Evolutionary conservation across 2,329 filamentous ascomycete genomes (phyloP).

Genomic region (Neofusicoccum ribis): DNA sequence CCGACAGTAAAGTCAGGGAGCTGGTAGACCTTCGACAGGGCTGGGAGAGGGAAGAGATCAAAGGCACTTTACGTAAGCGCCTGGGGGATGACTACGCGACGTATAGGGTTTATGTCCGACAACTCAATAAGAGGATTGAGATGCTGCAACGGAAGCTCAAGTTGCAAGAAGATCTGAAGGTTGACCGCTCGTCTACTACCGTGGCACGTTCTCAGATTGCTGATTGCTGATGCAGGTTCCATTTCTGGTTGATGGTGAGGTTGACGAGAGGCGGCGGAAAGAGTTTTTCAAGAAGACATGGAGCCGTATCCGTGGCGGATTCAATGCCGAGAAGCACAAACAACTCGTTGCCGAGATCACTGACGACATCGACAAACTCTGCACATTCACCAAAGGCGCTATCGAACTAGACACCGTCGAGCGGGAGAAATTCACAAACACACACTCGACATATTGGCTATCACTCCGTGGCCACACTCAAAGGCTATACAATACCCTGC

Average conservation of each 20-base stretch:
- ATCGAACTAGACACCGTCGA: slow-evolving; percentile 18
- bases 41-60: neutral
- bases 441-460: slow-evolving; percentile 20
- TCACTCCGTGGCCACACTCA: slow-evolving; percentile 21
- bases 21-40: slow-evolving; percentile 14
- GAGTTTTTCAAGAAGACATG: slow-evolving; percentile 22
- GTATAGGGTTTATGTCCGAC: slow-evolving; percentile 1
- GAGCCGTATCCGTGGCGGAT: slow-evolving; percentile 20
- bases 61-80: neutral
- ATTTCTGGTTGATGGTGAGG: slow-evolving; percentile 11
- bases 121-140: slow-evolving; percentile 15
- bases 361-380: slow-evolving; percentile 22
- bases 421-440: slow-evolving; percentile 5
- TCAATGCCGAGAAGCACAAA: slow-evolving; percentile 18
- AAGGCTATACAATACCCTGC: slow-evolving; percentile 19
- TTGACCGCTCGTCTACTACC: neutral
- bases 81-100: neutral
- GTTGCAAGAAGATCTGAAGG: slow-evolving; percentile 16
- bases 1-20: slow-evolving; percentile 1
- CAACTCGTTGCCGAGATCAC: slow-evolving; percentile 19
- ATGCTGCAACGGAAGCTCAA: slow-evolving; percentile 20
- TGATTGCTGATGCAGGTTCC: neutral
- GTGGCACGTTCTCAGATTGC: too few species aligned
- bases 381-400: slow-evolving; percentile 16
- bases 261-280: slow-evolving; percentile 19